A percentile compares a stretch with the other conserved stretches of the same genome.
Evolutionary conservation across 352 stramenopile genomes (phyloP).

Genomic region (Phytopythium litorale): DNA sequence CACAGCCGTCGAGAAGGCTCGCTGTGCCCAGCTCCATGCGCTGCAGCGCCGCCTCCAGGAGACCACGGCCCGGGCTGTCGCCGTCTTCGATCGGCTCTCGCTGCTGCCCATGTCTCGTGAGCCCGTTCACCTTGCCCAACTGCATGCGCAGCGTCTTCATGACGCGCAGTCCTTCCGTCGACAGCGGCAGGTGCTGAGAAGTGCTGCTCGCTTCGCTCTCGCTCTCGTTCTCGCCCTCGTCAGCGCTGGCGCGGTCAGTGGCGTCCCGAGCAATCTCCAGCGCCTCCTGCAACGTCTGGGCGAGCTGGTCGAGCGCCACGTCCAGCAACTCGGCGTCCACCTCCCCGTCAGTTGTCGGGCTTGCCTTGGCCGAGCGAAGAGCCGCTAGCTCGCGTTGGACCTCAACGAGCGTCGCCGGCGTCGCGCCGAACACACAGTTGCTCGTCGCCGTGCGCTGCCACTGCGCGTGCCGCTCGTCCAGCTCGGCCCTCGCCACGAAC

Average conservation of each 20-base stretch:
- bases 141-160: constrained; percentile 46
- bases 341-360: not conserved
- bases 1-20: constrained; percentile 46
- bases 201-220: constrained; percentile 9
- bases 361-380: constrained; percentile 22
- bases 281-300: not conserved
- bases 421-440: constrained; percentile 53
- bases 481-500: constrained; percentile 20
- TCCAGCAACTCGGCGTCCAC: not conserved
- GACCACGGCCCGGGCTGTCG: constrained; percentile 16
- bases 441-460: constrained; percentile 49
- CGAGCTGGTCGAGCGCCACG: constrained; percentile 11
- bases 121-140: constrained; percentile 33
- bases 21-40: constrained; percentile 63
- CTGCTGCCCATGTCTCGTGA: constrained; percentile 1
- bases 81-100: constrained; percentile 2
- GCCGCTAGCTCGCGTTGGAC: constrained; percentile 28
- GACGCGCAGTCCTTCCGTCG: constrained; percentile 9
- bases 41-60: constrained; percentile 38
- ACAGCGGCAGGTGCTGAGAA: not conserved
- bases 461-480: constrained; percentile 18
- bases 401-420: constrained; percentile 19
- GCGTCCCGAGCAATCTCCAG: not conserved
- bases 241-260: not conserved
- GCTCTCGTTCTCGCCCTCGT: not conserved